phyloP scores from a whole-genome alignment of 2,329 filamentous ascomycete species.

The Mycosphaerella arachidis region DNA sequence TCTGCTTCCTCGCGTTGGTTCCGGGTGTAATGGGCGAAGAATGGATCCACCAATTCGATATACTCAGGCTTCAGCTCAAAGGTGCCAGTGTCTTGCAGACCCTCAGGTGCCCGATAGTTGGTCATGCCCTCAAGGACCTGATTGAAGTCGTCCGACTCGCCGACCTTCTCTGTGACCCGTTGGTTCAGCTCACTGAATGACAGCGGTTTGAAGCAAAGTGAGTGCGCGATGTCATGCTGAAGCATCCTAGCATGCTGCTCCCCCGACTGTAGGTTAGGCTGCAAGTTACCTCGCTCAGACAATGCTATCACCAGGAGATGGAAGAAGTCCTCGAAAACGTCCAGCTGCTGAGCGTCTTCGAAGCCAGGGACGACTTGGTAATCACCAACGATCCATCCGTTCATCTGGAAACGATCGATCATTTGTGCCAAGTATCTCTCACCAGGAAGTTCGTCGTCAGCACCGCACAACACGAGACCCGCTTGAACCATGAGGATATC shows the following conservation, averaged over 20 bases:
- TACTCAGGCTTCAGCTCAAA: conserved; percentile 88
- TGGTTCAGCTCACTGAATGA: conserved; percentile 88
- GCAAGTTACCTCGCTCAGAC: conserved; percentile 78
- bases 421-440: conserved; percentile 74
- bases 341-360: conserved; percentile 82
- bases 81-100: conserved; percentile 84
- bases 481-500: conserved; percentile 93
- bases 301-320: conserved; percentile 87
- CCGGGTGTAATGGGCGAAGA: conserved; percentile 92
- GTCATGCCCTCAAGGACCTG: conserved; percentile 81
- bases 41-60: conserved; percentile 86
- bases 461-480: conserved; percentile 79
- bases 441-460: conserved; percentile 51
- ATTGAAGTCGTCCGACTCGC: conserved; percentile 85
- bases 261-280: conserved; percentile 63
- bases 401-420: conserved; percentile 85
- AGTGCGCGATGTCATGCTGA: conserved; percentile 85
- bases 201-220: conserved; percentile 91
- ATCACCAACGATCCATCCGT: conserved; percentile 77
- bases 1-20: conserved; percentile 97
- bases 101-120: conserved; percentile 83
- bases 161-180: conserved; percentile 81
- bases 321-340: conserved; percentile 92
- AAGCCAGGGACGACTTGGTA: conserved; percentile 71
- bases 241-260: conserved; percentile 64